Evolutionary conservation across 495 filamentous ascomycete species (phyloP).

Genomic region (Lophium mytilinum): DNA sequence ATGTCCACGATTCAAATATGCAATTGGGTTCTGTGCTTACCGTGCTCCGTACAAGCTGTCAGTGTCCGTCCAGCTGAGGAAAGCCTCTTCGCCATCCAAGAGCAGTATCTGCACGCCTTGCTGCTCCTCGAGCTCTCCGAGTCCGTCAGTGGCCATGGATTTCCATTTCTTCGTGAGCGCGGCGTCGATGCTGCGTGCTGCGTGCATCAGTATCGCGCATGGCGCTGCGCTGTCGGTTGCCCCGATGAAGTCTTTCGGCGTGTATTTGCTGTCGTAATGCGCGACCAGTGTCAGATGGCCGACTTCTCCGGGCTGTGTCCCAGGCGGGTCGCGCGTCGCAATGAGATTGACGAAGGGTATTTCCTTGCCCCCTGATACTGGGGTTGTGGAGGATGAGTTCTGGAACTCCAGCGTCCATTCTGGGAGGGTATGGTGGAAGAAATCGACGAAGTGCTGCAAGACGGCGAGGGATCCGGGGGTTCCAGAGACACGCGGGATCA

Average conservation of each 20-base stretch:
- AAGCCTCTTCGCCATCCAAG: conserved; percentile 92
- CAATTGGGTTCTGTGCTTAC: conserved; percentile 30
- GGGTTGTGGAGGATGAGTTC: conserved; percentile 78
- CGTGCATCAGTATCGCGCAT: conserved; percentile 86
- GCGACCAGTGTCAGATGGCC: conserved; percentile 79
- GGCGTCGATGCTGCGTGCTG: conserved; percentile 67
- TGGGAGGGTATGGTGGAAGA: conserved; percentile 65
- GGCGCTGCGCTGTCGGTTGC: conserved; percentile 89
- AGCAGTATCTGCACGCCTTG: conserved; percentile 84
- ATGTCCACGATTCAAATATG: background rate
- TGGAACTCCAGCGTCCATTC: conserved; percentile 74
- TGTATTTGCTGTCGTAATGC: conserved; percentile 84
- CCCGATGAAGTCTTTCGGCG: conserved; percentile 83
- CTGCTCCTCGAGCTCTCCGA: conserved; percentile 44
- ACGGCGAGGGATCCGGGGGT: conserved; percentile 67
- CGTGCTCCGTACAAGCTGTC: conserved; percentile 87
- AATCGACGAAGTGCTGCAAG: conserved; percentile 73
- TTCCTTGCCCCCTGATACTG: conserved; percentile 54
- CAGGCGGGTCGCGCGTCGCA: conserved; percentile 82
- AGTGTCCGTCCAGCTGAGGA: conserved; percentile 61
- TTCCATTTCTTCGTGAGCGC: conserved; percentile 77
- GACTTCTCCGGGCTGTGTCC: conserved; percentile 61
- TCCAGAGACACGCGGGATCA: conserved; percentile 84
- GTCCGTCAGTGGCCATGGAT: conserved; percentile 53
- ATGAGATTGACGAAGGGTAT: conserved; percentile 85